Conservation (phyloP, 495 filamentous ascomycete species). For the Aspergillus wentii region DNA sequence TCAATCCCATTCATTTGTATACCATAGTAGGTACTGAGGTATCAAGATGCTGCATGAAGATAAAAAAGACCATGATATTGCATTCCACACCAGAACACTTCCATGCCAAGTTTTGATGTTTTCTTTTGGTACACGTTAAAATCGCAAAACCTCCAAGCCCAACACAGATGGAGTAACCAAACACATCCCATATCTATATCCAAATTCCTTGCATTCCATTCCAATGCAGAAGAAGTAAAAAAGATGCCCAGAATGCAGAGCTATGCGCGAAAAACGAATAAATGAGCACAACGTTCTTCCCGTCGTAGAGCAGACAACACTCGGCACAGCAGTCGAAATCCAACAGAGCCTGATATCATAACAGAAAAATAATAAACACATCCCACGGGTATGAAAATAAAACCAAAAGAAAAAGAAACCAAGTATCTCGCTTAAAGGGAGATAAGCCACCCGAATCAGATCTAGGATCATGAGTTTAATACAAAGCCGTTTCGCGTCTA, state of each 20-base stretch:
- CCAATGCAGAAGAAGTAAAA: constrained; percentile 10
- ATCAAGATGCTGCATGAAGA: too few relatives aligned
- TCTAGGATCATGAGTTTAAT: constrained; percentile 17
- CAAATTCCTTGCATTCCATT: constrained; percentile 9
- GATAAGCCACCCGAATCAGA: constrained; percentile 11
- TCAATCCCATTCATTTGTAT: too few relatives aligned
- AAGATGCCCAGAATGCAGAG: constrained; percentile 2
- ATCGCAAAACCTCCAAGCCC: not conserved
- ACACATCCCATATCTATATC: constrained; percentile 9
- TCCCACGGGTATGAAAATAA: constrained; percentile 8
- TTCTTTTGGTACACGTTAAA: too few relatives aligned
- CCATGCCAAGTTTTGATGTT: constrained; percentile 16
- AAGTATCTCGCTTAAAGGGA: too few relatives aligned
- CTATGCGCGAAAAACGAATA: not conserved
- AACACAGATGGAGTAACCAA: not conserved
- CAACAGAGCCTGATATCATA: not conserved
- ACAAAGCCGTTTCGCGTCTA: constrained; percentile 10
- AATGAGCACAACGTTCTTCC: constrained; percentile 1
- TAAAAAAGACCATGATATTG: too few relatives aligned
- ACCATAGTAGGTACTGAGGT: too few relatives aligned
- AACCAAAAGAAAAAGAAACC: constrained; percentile 8
- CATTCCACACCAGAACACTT: too few relatives aligned
- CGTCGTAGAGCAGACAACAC: not conserved
- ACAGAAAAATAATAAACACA: constrained; percentile 6
- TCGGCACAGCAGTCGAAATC: not conserved